These are phyloP conservation scores for Claviceps capensis DNA, from an alignment of 2,329 filamentous ascomycete genomes.

Conservation along the genomic window DNA sequence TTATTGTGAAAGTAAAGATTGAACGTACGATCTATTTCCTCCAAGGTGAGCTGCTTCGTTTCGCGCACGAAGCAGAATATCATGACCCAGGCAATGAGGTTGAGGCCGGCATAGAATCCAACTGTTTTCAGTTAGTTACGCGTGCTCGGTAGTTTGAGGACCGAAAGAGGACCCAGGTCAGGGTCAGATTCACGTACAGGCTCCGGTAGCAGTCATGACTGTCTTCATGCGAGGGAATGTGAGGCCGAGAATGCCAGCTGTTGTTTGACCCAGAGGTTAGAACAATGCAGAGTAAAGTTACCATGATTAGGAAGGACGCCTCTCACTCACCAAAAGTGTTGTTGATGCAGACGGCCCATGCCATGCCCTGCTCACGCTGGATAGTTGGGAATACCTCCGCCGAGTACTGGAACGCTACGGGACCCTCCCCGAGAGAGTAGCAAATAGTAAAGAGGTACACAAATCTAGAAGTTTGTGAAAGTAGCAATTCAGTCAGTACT, in stretches of 20 bases:
- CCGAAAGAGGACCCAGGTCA: no score
- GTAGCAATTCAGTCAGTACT: not conserved
- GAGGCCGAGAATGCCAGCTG: slow-evolving; percentile 17
- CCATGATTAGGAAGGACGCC: no score
- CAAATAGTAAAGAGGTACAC: slow-evolving; percentile 16
- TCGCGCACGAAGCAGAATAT: slow-evolving; percentile 35
- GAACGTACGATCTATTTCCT: slow-evolving; percentile 21
- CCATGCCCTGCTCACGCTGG: slow-evolving; percentile 55
- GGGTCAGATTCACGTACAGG: slow-evolving; percentile 11
- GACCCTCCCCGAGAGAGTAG: slow-evolving; percentile 37
- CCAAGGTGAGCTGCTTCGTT: slow-evolving; percentile 33
- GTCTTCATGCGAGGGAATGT: slow-evolving; percentile 34
- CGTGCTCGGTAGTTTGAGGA: no score
- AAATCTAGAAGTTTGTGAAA: slow-evolving; percentile 8
- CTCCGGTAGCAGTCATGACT: slow-evolving; percentile 18
- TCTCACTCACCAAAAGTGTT: slow-evolving; percentile 13
- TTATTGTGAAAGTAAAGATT: not conserved
- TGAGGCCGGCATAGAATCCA: slow-evolving; percentile 32
- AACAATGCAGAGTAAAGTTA: not conserved
- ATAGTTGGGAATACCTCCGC: slow-evolving; percentile 54
- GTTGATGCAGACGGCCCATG: slow-evolving; percentile 37
- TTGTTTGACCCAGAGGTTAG: not conserved
- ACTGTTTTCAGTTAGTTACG: slow-evolving; percentile 4
- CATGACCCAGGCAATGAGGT: slow-evolving; percentile 28
- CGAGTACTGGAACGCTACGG: slow-evolving; percentile 49